Conservation (phyloP, 2,329 filamentous ascomycete genomes). For the Daldinia sp. region DNA sequence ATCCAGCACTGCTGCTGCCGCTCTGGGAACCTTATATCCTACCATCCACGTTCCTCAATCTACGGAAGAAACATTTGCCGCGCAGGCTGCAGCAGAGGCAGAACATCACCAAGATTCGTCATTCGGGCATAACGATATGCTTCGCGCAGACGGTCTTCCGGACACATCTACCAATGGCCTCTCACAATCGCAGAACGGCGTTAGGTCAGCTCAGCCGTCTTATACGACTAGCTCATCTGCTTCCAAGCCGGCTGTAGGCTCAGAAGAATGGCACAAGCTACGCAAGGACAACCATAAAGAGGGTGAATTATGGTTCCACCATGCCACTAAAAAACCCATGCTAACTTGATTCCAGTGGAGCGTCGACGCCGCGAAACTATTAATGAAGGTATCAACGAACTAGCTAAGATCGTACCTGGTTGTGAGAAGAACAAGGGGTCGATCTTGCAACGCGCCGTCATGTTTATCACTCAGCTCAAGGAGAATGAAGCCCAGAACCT, state of each 20-base stretch:
- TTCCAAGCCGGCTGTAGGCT: conserved; percentile 88
- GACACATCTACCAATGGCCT: conserved; percentile 44
- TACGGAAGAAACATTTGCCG: conserved; percentile 67
- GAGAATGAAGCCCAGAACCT: conserved; percentile 95
- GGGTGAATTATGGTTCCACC: conserved; percentile 63
- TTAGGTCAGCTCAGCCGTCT: conserved; percentile 45
- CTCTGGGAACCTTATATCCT: conserved; percentile 65
- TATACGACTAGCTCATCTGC: conserved; percentile 60
- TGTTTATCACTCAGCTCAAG: conserved; percentile 93
- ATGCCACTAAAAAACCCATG: background rate
- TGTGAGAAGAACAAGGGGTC: conserved; percentile 99
- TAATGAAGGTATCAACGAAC: conserved; percentile 97
- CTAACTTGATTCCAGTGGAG: conserved; percentile 71
- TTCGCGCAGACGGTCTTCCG: conserved; percentile 49
- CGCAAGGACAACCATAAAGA: conserved; percentile 99
- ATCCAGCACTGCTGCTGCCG: conserved; percentile 67
- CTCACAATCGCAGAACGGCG: conserved; percentile 51
- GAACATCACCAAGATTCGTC: conserved; percentile 50
- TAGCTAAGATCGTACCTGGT: conserved; percentile 95
- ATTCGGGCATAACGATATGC: conserved; percentile 47
- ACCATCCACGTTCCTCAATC: conserved; percentile 65
- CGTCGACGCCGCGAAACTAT: conserved; percentile 96
- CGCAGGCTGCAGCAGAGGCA: conserved; percentile 54
- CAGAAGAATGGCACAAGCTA: conserved; percentile 97
- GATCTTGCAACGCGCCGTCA: conserved; percentile 90